These are phyloP conservation scores for Amaranthus hypochondriacus DNA, from an alignment of 148 eudicot species.

Conservation along the genomic window DNA sequence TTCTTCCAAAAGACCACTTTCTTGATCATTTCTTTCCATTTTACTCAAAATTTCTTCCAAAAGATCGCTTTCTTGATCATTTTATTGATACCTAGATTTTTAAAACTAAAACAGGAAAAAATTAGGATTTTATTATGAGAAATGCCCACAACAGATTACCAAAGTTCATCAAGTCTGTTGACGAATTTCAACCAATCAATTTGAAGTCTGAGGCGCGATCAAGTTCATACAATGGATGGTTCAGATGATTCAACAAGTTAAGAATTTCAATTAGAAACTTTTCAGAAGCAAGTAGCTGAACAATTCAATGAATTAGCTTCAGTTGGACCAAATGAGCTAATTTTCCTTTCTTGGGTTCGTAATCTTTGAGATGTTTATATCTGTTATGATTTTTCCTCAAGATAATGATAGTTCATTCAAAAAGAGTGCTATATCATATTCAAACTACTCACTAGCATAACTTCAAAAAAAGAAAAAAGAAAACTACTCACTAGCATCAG, in stretches of 20 bases:
- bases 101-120: neutral
- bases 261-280: conserved; percentile 44
- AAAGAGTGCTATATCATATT: no score
- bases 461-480: no score
- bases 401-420: no score
- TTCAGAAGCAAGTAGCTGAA: conserved; percentile 55
- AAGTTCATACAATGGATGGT: conserved; percentile 42
- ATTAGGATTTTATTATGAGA: conserved; percentile 25
- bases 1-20: neutral
- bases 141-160: conserved; percentile 68
- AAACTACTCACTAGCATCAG: no score
- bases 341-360: conserved; percentile 65
- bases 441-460: no score
- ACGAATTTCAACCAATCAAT: conserved; percentile 45
- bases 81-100: conserved; percentile 10
- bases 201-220: conserved; percentile 45
- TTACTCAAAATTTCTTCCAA: neutral
- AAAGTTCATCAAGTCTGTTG: conserved; percentile 39
- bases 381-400: conserved; percentile 19
- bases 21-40: neutral
- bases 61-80: neutral
- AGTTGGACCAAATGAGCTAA: conserved; percentile 29
- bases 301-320: conserved; percentile 40
- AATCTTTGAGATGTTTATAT: conserved; percentile 63
- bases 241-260: conserved; percentile 31